Percentiles rank a stretch among this genome's conserved stretches.
Evolutionary conservation across 2,329 filamentous ascomycete species (phyloP).

Genomic region (Fusarium globosum): DNA sequence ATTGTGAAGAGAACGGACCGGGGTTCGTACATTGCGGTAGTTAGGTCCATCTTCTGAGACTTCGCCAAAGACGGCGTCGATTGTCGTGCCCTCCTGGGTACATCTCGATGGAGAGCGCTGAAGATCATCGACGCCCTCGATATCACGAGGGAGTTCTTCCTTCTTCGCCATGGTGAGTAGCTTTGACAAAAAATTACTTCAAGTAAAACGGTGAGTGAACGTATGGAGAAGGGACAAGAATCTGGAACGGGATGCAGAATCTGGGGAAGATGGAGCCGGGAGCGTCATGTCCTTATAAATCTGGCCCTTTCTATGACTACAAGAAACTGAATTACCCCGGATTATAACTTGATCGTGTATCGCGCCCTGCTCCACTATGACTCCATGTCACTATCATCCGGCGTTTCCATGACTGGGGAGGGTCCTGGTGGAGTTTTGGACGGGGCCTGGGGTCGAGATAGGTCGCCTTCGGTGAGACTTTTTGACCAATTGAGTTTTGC

Average conservation of each 20-base stretch:
- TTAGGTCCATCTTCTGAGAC: slow-evolving; percentile 18
- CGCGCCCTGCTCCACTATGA: slow-evolving; percentile 8
- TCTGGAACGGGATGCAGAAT: slow-evolving; percentile 9
- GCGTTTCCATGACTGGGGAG: background rate
- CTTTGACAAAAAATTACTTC: too few species aligned
- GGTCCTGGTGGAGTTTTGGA: background rate
- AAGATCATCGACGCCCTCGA: slow-evolving; percentile 12
- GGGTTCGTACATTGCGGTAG: slow-evolving; percentile 11
- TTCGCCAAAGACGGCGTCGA: slow-evolving; percentile 23
- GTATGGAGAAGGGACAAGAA: background rate
- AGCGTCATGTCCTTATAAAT: slow-evolving; percentile 15
- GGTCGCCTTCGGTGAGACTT: background rate
- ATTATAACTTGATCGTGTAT: slow-evolving; percentile 31
- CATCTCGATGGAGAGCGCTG: background rate
- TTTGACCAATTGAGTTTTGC: background rate
- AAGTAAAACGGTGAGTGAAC: background rate
- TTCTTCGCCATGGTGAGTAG: slow-evolving; percentile 10
- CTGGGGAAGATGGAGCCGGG: slow-evolving; percentile 28
- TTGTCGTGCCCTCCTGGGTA: background rate
- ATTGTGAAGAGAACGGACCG: background rate
- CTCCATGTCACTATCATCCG: slow-evolving; percentile 20
- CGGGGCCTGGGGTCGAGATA: background rate
- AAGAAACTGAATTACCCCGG: slow-evolving; percentile 27
- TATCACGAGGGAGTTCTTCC: slow-evolving; percentile 13
- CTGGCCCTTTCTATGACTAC: slow-evolving; percentile 16